These are phyloP conservation scores for Breviolum minutum DNA, from an alignment of 73 alveolate genomes.

Conservation along the genomic window DNA sequence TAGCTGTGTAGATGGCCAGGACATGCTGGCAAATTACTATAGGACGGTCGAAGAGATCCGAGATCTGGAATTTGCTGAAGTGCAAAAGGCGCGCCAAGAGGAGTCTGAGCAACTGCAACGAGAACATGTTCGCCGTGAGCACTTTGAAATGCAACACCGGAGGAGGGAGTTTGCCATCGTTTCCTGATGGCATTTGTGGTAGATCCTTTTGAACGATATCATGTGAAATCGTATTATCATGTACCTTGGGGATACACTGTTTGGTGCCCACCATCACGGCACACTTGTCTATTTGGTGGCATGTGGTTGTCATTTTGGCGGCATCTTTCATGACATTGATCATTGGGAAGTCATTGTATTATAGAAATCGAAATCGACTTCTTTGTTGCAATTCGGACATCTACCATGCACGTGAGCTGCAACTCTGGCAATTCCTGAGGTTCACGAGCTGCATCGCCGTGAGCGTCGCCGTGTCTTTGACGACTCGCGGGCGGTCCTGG, in stretches of 20 bases:
- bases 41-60: conserved; percentile 36
- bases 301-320: too few relatives aligned
- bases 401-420: neutral
- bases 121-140: conserved; percentile 81
- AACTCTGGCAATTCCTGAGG: too few relatives aligned
- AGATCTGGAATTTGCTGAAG: conserved; percentile 57
- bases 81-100: conserved; percentile 44
- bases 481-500: conserved; percentile 61
- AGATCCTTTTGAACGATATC: neutral
- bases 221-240: neutral
- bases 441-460: conserved; percentile 87
- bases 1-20: neutral
- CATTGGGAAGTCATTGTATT: too few relatives aligned
- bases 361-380: neutral
- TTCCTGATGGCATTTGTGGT: neutral
- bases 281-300: too few relatives aligned
- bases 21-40: conserved; percentile 76
- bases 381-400: neutral
- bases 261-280: too few relatives aligned
- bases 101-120: conserved; percentile 63
- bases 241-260: neutral
- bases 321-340: too few relatives aligned
- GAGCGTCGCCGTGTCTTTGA: conserved; percentile 95
- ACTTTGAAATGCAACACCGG: conserved; percentile 83
- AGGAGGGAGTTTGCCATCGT: conserved; percentile 58